A percentile compares a stretch with the other conserved stretches of the same genome.
These are phyloP conservation scores for Boletellus ananas DNA, from an alignment of 768 basidiomycete species.

Conservation along the genomic window DNA sequence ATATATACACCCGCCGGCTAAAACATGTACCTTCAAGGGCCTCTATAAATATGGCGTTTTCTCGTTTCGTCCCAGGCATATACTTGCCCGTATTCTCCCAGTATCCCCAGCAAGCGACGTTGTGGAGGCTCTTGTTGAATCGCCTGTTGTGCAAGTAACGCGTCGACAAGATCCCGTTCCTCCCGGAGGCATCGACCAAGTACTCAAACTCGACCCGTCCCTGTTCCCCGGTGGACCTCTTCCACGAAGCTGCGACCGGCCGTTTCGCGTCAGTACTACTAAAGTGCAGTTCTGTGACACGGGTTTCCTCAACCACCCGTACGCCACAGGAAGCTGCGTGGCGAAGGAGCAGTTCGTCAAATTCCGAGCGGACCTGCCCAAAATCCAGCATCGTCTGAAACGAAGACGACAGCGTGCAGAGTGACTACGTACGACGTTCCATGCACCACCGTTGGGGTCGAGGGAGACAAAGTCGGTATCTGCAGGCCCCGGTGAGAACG, in stretches of 20 bases:
- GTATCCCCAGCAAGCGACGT: conserved; percentile 1
- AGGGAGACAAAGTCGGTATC: not conserved
- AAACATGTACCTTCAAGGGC: not conserved
- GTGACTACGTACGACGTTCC: not conserved
- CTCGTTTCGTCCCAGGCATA: not conserved
- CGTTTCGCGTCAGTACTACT: not conserved
- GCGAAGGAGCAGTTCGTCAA: conserved; percentile 1
- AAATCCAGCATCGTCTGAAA: not conserved
- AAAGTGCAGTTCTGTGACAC: not conserved
- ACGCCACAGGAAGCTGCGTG: not conserved
- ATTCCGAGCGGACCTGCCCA: not conserved
- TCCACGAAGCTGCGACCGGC: not conserved
- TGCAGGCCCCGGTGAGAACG: not conserved
- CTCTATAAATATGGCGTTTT: not conserved
- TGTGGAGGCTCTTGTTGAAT: not conserved
- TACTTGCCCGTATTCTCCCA: not conserved
- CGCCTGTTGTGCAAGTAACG: not conserved
- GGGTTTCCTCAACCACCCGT: not conserved
- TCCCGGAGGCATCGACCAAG: conserved; percentile 1
- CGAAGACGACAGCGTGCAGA: not conserved
- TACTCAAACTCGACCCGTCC: not conserved
- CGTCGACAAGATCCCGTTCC: not conserved
- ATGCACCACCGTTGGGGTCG: not conserved
- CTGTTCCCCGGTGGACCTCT: not conserved
- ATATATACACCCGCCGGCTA: not conserved